Evolutionary conservation across 805 yeast genomes (phyloP), one percentile per base, ranked within the genome.

Genomic region (Ogataea wickerhamii): DNA sequence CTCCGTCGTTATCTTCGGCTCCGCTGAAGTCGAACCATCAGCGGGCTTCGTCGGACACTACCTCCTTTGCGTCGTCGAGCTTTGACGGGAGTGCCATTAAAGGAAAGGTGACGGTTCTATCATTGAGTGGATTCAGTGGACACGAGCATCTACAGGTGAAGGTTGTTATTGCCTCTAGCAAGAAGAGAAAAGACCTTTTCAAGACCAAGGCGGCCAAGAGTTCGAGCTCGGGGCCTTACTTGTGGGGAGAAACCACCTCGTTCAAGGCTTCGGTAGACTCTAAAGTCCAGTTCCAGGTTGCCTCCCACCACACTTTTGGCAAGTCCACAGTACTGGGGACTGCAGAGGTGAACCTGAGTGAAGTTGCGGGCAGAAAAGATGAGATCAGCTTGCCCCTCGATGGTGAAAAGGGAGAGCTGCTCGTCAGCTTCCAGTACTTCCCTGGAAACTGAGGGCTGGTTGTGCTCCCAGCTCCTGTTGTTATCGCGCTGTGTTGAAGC

Each of bases 281-380:
- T 3, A 71, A 67, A 38, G 52, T 89, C 28, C 64, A 76, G 3
- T 75, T 91, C 52, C 68, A 70, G 28, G 75, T 86, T 19, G 68
- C 76, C 28, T 77, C 80, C 23, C 83, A 76, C 53, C 93, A 85
- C 56, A 73, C 78, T 2, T 72, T 89, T 49, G 88, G 95, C 26
- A 80, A 82, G 53, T 81, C 76, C 48, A 65, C 67, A 19, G 84
- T 76, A 40, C 38, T 87, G 28, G 95, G 83, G 10, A 68, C 68
- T 32, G 78, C 78, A 6, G 67, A 74, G 26, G 51, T 87, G 21
- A 60, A 64, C 10, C 63, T 85, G 45, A 53, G 63, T 28, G 80
- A 80, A 13, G 70, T 64, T n/a, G 49, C 66, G 31, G 76, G 75
- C 45, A 66, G 60, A 22, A 58, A 62, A 16, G 73, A 72, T 16